These are phyloP conservation scores for Blastocystis sp. DNA, from an alignment of 352 stramenopile species.

Conservation along the genomic window DNA sequence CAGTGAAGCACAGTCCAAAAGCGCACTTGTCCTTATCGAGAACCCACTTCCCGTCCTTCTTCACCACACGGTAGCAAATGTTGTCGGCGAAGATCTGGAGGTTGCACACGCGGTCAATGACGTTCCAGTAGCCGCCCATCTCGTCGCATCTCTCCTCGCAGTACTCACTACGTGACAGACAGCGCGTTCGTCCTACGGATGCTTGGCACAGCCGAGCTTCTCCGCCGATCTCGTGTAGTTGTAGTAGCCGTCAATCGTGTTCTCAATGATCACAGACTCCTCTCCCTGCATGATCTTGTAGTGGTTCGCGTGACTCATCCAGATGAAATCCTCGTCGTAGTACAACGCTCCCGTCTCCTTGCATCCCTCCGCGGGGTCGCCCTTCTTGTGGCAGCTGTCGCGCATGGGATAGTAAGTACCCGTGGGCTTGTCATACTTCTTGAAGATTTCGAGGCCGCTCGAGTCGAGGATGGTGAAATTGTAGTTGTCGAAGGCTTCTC, in stretches of 20 bases:
- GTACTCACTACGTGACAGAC: conserved; percentile 20
- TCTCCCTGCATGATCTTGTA: conserved; percentile 20
- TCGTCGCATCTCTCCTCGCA: conserved; percentile 59
- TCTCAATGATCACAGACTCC: conserved; percentile 1
- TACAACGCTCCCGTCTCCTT: conserved; percentile 30
- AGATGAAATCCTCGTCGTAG: conserved; percentile 50
- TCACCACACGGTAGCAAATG: conserved; percentile 61
- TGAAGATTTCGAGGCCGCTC: background rate
- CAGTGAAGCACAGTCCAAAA: background rate
- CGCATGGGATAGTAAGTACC: conserved; percentile 58
- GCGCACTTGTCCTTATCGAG: conserved; percentile 38
- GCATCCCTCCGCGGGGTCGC: conserved; percentile 45
- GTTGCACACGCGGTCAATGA: background rate
- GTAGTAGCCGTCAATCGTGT: background rate
- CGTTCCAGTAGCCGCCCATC: conserved; percentile 45
- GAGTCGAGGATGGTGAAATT: conserved; percentile 50
- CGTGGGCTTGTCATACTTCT: background rate
- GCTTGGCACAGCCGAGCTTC: background rate
- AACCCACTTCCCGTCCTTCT: conserved; percentile 10
- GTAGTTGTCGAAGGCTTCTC: conserved; percentile 7
- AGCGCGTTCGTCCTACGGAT: background rate
- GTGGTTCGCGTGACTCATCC: conserved; percentile 21
- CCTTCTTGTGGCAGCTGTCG: conserved; percentile 35
- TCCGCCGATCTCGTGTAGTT: conserved; percentile 18
- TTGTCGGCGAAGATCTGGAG: conserved; percentile 41